phyloP scores from a whole-genome alignment of 306 rosid genomes.

The Prunus armeniaca region DNA sequence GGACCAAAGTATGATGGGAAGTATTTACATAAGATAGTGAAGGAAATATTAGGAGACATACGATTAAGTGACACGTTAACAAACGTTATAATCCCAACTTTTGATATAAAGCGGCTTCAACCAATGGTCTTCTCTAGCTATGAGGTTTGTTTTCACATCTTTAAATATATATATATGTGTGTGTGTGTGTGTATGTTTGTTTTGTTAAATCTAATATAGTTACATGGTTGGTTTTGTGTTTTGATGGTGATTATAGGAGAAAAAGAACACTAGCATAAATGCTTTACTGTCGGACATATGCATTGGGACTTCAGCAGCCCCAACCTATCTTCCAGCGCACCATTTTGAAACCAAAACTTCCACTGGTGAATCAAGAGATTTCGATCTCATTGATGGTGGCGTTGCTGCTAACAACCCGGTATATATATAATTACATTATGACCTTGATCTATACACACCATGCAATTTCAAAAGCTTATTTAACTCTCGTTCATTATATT shows the following conservation, averaged over 20 bases:
- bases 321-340: slow-evolving; percentile 40
- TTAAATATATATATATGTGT: too few species aligned
- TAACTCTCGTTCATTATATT: neutral
- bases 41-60: slow-evolving; percentile 31
- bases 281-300: slow-evolving; percentile 45
- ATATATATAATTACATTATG: neutral
- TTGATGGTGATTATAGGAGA: slow-evolving; percentile 18
- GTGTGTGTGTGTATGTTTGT: too few species aligned
- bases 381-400: slow-evolving; percentile 45
- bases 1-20: slow-evolving; percentile 42
- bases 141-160: slow-evolving; percentile 14
- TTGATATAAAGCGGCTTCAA: slow-evolving; percentile 38
- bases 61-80: slow-evolving; percentile 32
- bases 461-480: too few species aligned
- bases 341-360: slow-evolving; percentile 26
- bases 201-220: neutral
- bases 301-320: slow-evolving; percentile 47
- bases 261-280: slow-evolving; percentile 17
- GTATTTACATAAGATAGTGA: slow-evolving; percentile 31
- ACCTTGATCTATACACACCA: too few species aligned
- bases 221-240: neutral
- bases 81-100: slow-evolving; percentile 41
- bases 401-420: slow-evolving; percentile 55
- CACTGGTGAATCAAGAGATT: slow-evolving; percentile 25
- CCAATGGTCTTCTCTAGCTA: slow-evolving; percentile 38